Evolutionary conservation across 306 rosid species (phyloP).

Genomic region (Dicorynia guianensis): DNA sequence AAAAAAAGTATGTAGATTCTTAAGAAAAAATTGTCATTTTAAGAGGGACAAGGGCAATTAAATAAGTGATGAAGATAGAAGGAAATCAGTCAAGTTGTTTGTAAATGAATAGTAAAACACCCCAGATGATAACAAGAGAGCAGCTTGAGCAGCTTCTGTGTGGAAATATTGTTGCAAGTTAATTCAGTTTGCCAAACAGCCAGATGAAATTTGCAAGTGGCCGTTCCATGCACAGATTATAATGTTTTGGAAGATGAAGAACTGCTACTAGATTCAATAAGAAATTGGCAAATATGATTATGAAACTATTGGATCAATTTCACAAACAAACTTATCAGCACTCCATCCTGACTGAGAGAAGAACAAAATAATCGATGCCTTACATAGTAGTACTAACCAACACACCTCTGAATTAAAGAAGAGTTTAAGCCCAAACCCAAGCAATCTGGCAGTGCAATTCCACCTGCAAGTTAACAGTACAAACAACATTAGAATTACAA

Average conservation of each 20-base stretch:
- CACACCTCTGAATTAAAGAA: slow-evolving; percentile 83
- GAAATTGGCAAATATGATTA: slow-evolving; percentile 58
- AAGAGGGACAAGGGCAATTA: slow-evolving; percentile 6
- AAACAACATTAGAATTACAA: slow-evolving; percentile 39
- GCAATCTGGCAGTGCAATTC: slow-evolving; percentile 61
- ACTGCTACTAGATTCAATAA: slow-evolving; percentile 41
- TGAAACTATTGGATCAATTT: slow-evolving; percentile 62
- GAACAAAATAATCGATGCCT: slow-evolving; percentile 60
- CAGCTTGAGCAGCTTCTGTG: slow-evolving; percentile 14
- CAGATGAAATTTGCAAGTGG: slow-evolving; percentile 33
- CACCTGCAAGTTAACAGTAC: slow-evolving; percentile 72
- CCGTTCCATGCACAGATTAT: slow-evolving; percentile 40
- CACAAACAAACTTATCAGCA: slow-evolving; percentile 77
- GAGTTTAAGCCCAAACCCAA: slow-evolving; percentile 70
- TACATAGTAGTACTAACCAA: slow-evolving; percentile 65
- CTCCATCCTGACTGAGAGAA: slow-evolving; percentile 62
- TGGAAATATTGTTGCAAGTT: slow-evolving; percentile 28
- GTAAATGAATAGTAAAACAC: neutral
- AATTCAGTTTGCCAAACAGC: slow-evolving; percentile 23
- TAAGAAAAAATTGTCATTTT: slow-evolving; percentile 4
- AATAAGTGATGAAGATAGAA: slow-evolving; percentile 30
- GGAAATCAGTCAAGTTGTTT: slow-evolving; percentile 13
- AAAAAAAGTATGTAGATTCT: no score
- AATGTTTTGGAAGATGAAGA: slow-evolving; percentile 45
- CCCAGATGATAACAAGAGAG: neutral